Conservation (phyloP, 2,329 filamentous ascomycete genomes). For the Xylariaceae sp. region DNA sequence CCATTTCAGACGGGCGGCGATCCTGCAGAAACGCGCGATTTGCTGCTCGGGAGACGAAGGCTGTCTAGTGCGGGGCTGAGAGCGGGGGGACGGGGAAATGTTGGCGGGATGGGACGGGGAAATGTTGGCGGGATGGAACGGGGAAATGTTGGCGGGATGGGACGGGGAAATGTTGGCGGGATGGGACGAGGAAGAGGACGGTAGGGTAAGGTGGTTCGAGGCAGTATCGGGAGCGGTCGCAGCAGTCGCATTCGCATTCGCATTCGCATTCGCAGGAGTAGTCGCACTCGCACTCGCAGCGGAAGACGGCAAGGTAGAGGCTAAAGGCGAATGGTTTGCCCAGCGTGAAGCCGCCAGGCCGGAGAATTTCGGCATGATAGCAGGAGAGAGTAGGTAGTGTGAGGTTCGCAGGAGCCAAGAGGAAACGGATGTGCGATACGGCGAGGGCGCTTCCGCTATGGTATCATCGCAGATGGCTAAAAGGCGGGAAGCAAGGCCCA, state of each 20-base stretch:
- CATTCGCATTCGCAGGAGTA: no score
- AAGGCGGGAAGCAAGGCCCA: not conserved
- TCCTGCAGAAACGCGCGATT: constrained; percentile 54
- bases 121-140: not conserved
- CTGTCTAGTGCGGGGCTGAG: constrained; percentile 2
- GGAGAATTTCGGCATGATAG: constrained; percentile 2
- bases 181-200: not conserved
- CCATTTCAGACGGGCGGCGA: constrained; percentile 56
- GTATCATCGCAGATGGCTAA: constrained; percentile 1
- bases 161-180: not conserved
- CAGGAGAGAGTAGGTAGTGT: not conserved
- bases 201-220: not conserved
- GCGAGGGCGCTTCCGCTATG: not conserved
- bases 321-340: constrained; percentile 13
- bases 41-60: constrained; percentile 33
- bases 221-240: not conserved
- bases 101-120: not conserved
- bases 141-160: not conserved
- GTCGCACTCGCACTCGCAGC: not conserved
- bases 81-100: constrained; percentile 3
- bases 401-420: not conserved
- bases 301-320: constrained; percentile 15
- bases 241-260: not conserved
- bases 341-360: constrained; percentile 25
- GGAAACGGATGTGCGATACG: not conserved